phyloP scores from a whole-genome alignment of 768 basidiomycete species.

The Serendipita indica region DNA sequence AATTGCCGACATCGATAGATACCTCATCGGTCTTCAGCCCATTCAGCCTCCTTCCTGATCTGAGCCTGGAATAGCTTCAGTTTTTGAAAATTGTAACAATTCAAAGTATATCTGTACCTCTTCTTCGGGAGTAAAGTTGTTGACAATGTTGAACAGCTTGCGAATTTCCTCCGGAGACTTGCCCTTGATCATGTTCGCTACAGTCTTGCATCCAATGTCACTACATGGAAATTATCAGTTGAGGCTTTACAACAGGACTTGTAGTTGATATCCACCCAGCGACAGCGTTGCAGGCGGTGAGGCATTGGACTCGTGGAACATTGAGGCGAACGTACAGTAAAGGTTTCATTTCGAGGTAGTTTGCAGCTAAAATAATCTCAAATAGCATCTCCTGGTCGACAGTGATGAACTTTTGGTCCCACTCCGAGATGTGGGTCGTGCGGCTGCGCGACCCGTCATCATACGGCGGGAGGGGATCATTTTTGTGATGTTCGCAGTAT shows the following conservation, averaged over 20 bases:
- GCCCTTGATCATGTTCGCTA: constrained; percentile 12
- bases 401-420: constrained; percentile 24
- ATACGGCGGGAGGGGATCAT: constrained; percentile 23
- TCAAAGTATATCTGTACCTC: constrained; percentile 10
- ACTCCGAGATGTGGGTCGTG: constrained; percentile 24
- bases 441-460: constrained; percentile 24
- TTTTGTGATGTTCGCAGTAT: constrained; percentile 28
- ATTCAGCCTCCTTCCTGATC: constrained; percentile 99
- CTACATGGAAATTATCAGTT: not conserved
- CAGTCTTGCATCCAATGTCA: constrained; percentile 11
- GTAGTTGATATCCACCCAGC: too few species aligned
- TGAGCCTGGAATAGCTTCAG: constrained; percentile 47
- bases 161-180: constrained; percentile 11
- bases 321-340: constrained; percentile 20
- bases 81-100: constrained; percentile 13
- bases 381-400: constrained; percentile 29
- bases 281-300: too few species aligned
- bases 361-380: constrained; percentile 28
- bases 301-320: not conserved
- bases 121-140: constrained; percentile 12
- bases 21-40: constrained; percentile 81
- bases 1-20: too few species aligned
- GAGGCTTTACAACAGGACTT: not conserved
- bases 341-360: constrained; percentile 28
- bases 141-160: constrained; percentile 10